Evolutionary conservation across 768 basidiomycete genomes (phyloP).

Genomic region (Mrakia blollopis): DNA sequence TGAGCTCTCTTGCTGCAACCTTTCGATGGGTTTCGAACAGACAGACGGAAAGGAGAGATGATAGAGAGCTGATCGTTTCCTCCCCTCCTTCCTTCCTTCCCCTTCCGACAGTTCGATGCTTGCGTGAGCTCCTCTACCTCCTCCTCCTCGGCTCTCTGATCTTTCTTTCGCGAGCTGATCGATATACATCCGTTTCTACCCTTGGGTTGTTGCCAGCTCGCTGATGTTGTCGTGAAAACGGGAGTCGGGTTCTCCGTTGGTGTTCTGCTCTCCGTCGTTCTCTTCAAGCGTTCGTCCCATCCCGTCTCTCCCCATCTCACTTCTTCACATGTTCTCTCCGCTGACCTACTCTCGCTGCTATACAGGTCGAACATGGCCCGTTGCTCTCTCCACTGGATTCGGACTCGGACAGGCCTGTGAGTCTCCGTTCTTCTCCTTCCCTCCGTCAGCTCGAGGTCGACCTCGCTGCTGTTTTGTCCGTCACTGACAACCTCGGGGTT

Average conservation of each 20-base stretch:
- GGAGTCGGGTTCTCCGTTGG: constrained; percentile 85
- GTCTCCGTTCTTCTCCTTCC: background rate
- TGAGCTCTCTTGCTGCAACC: constrained; percentile 39
- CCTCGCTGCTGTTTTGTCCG: background rate
- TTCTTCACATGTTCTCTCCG: background rate
- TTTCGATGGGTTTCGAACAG: background rate
- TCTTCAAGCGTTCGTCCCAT: constrained; percentile 74
- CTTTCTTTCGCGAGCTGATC: too few relatives aligned
- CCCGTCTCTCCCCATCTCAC: background rate
- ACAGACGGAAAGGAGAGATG: background rate
- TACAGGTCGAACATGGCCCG: constrained; percentile 85
- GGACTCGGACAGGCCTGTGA: constrained; percentile 70
- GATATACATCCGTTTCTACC: background rate
- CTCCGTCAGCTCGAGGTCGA: background rate
- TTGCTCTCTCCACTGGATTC: constrained; percentile 78
- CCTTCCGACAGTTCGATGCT: constrained; percentile 64
- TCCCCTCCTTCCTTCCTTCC: constrained; percentile 17
- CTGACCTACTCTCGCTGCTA: background rate
- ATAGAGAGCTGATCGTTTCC: background rate
- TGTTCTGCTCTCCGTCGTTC: constrained; percentile 79
- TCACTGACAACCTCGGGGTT: background rate
- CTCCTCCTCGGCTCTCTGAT: background rate
- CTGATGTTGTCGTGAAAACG: constrained; percentile 78
- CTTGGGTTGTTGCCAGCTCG: constrained; percentile 48
- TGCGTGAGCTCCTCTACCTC: constrained; percentile 48